A percentile compares a stretch with the other conserved stretches of the same genome.
Evolutionary conservation across 2,329 filamentous ascomycete genomes (phyloP).

Genomic region (Massarina eburnea): DNA sequence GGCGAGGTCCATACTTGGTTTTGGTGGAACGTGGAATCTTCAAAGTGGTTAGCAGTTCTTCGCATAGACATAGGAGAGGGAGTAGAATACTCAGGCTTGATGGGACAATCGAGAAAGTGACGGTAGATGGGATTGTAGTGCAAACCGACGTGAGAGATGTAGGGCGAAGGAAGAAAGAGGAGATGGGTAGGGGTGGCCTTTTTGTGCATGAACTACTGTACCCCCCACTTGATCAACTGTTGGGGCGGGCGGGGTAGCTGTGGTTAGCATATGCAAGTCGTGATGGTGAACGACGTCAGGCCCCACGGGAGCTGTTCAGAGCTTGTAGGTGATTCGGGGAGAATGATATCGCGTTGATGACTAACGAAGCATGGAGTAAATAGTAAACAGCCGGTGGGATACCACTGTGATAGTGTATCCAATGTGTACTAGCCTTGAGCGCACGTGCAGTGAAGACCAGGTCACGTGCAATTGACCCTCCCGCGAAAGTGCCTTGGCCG

Average conservation of each 20-base stretch:
- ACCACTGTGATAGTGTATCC: neutral
- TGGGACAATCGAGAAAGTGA: neutral
- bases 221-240: constrained; percentile 24
- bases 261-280: constrained; percentile 2
- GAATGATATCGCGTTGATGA: neutral
- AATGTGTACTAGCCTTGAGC: too few species aligned
- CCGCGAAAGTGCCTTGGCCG: too few species aligned
- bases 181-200: neutral
- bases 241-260: constrained; percentile 29
- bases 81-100: constrained; percentile 21
- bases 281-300: constrained; percentile 1
- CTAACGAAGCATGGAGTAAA: neutral
- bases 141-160: neutral
- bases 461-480: too few species aligned
- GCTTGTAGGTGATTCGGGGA: neutral
- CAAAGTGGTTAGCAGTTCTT: constrained; percentile 21
- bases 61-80: neutral
- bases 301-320: constrained; percentile 4
- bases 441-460: too few species aligned
- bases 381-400: neutral
- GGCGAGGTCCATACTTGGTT: constrained; percentile 37
- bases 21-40: constrained; percentile 18
- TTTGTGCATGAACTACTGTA: constrained; percentile 3
- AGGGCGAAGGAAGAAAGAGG: neutral
- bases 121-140: neutral